phyloP scores from a whole-genome alignment of 2,329 filamentous ascomycete species.

The Metarhizium humberi region DNA sequence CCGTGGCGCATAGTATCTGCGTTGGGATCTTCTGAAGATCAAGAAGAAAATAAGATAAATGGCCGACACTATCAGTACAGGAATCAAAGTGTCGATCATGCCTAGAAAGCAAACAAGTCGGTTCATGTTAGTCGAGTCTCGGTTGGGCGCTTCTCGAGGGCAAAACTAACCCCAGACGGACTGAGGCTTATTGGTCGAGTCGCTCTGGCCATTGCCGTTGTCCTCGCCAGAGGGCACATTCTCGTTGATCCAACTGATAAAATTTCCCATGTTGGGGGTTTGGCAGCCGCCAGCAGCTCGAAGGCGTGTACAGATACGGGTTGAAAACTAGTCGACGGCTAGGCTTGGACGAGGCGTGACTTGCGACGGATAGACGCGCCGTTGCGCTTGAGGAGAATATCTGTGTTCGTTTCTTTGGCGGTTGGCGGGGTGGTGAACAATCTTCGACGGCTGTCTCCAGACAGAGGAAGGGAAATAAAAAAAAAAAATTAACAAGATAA shows the following conservation, averaged over 20 bases:
- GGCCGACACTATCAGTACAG: slow-evolving; percentile 37
- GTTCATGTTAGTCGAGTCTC: neutral
- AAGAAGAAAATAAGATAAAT: slow-evolving; percentile 44
- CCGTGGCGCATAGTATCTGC: slow-evolving; percentile 47
- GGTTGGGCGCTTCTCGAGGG: neutral
- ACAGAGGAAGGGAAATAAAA: neutral
- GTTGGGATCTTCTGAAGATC: slow-evolving; percentile 34
- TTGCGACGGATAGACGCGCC: neutral
- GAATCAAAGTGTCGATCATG: slow-evolving; percentile 43
- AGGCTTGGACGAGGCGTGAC: neutral
- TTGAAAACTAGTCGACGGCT: neutral
- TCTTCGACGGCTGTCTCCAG: neutral
- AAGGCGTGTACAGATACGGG: neutral
- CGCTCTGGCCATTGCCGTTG: slow-evolving; percentile 11
- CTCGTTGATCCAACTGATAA: slow-evolving; percentile 28
- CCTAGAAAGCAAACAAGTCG: slow-evolving; percentile 14
- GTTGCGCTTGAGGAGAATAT: neutral
- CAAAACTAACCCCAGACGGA: slow-evolving; percentile 25
- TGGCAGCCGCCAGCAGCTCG: slow-evolving; percentile 5
- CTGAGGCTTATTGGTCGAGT: slow-evolving; percentile 15
- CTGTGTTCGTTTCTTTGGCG: neutral
- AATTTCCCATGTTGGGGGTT: slow-evolving; percentile 24
- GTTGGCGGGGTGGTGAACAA: neutral
- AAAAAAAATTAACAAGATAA: neutral
- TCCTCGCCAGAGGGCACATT: slow-evolving; percentile 17